These are phyloP conservation scores for Cadophora sp. DNA, from an alignment of 2,329 filamentous ascomycete species.

Conservation along the genomic window DNA sequence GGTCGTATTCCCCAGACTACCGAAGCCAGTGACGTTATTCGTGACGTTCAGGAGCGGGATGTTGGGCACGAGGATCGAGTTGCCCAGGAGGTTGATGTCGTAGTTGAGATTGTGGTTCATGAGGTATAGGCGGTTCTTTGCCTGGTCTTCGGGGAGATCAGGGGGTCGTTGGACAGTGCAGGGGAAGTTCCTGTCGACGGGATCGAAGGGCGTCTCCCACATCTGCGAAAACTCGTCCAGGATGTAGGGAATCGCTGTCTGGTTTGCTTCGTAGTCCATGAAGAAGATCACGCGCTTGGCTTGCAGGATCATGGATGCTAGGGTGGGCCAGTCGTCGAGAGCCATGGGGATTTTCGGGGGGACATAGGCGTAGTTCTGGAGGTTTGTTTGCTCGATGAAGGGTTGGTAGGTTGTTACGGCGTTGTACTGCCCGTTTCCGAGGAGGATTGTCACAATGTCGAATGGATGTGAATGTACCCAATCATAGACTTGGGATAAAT, in stretches of 20 bases:
- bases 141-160: slow-evolving; percentile 59
- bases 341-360: slow-evolving; percentile 75
- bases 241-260: slow-evolving; percentile 80
- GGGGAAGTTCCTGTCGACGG: slow-evolving; percentile 68
- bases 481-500: slow-evolving; percentile 69
- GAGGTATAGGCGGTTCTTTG: slow-evolving; percentile 73
- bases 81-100: slow-evolving; percentile 70
- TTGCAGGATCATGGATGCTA: slow-evolving; percentile 75
- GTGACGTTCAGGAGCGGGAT: slow-evolving; percentile 73
- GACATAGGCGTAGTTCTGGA: slow-evolving; percentile 75
- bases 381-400: slow-evolving; percentile 74
- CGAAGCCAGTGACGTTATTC: slow-evolving; percentile 69
- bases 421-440: slow-evolving; percentile 85
- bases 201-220: slow-evolving; percentile 85
- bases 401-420: slow-evolving; percentile 66
- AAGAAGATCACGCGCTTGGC: slow-evolving; percentile 79
- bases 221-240: slow-evolving; percentile 87
- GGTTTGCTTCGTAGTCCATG: slow-evolving; percentile 82
- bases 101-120: slow-evolving; percentile 92
- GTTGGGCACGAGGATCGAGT: slow-evolving; percentile 73
- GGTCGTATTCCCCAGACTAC: slow-evolving; percentile 70
- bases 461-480: slow-evolving; percentile 83
- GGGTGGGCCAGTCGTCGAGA: slow-evolving; percentile 81
- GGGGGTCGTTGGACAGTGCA: slow-evolving; percentile 82
- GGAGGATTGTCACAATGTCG: slow-evolving; percentile 86